Evolutionary conservation across 352 stramenopile species (phyloP).

Genomic region (Phytophthora boehmeriae): DNA sequence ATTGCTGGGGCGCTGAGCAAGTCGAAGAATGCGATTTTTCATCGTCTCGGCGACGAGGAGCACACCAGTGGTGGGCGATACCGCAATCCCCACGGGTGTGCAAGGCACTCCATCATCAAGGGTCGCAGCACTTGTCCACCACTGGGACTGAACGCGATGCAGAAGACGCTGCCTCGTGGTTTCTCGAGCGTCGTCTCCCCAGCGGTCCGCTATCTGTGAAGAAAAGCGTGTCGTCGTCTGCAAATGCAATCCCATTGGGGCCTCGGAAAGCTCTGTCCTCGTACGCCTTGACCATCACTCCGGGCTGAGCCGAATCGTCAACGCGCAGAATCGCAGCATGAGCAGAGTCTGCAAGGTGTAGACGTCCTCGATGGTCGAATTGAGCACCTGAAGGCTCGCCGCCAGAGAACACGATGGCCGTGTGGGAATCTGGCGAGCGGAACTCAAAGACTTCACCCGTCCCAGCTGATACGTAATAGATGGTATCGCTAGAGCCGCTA

Average conservation of each 20-base stretch:
- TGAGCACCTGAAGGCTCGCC: slow-evolving; percentile 70
- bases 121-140: slow-evolving; percentile 79
- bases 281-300: slow-evolving; percentile 84
- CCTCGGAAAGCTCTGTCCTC: slow-evolving; percentile 80
- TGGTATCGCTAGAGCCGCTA: slow-evolving; percentile 27
- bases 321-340: slow-evolving; percentile 76
- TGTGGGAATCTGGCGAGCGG: slow-evolving; percentile 51
- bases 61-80: slow-evolving; percentile 44
- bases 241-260: slow-evolving; percentile 71
- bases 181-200: slow-evolving; percentile 86
- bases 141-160: slow-evolving; percentile 64
- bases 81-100: slow-evolving; percentile 78
- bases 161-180: slow-evolving; percentile 78
- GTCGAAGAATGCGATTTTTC: slow-evolving; percentile 76
- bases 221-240: slow-evolving; percentile 65
- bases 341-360: slow-evolving; percentile 77
- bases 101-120: slow-evolving; percentile 74
- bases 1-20: slow-evolving; percentile 65
- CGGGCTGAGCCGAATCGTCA: slow-evolving; percentile 60
- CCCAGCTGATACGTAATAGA: slow-evolving; percentile 78
- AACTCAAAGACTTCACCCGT: slow-evolving; percentile 73
- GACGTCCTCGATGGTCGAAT: slow-evolving; percentile 60
- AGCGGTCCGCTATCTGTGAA: slow-evolving; percentile 88
- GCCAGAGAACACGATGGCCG: slow-evolving; percentile 62
- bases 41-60: slow-evolving; percentile 83